phyloP scores from a whole-genome alignment of 805 yeast genomes.

The Starmerella ratchasimensis region DNA sequence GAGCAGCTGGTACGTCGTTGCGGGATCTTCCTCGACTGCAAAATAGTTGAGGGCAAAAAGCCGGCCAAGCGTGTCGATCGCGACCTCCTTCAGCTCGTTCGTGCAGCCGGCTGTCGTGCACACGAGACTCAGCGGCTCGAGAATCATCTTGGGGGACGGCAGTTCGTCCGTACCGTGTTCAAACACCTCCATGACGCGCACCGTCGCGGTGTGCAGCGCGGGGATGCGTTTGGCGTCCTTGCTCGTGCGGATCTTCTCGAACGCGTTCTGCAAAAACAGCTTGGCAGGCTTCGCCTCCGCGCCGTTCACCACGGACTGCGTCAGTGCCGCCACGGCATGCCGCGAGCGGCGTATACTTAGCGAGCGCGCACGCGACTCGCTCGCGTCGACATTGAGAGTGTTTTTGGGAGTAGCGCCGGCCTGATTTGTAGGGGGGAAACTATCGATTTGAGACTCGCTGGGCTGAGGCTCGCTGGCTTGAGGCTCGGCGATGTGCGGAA shows the following conservation, averaged over 20 bases:
- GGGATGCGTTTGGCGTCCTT: constrained; percentile 46
- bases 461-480: too few relatives aligned
- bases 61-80: constrained; percentile 78
- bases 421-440: not conserved
- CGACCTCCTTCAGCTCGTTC: constrained; percentile 50
- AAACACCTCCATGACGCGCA: constrained; percentile 25
- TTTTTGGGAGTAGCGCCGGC: not conserved
- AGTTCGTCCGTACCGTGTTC: constrained; percentile 21
- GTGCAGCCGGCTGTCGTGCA: constrained; percentile 48
- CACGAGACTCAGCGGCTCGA: constrained; percentile 63
- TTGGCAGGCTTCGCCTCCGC: constrained; percentile 24
- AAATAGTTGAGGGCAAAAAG: constrained; percentile 76
- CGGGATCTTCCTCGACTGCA: constrained; percentile 29
- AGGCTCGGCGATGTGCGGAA: too few relatives aligned
- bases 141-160: constrained; percentile 42
- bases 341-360: constrained; percentile 12
- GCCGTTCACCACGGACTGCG: constrained; percentile 17
- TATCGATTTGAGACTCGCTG: too few relatives aligned
- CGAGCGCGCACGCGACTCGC: constrained; percentile 8
- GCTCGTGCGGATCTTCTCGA: constrained; percentile 41
- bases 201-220: constrained; percentile 27
- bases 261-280: constrained; percentile 41
- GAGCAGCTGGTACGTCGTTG: constrained; percentile 35
- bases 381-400: not conserved
- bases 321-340: constrained; percentile 14